Evolutionary conservation across 2,329 filamentous ascomycete species (phyloP).

Genomic region (Dryadomyces quercus-mongolicae): DNA sequence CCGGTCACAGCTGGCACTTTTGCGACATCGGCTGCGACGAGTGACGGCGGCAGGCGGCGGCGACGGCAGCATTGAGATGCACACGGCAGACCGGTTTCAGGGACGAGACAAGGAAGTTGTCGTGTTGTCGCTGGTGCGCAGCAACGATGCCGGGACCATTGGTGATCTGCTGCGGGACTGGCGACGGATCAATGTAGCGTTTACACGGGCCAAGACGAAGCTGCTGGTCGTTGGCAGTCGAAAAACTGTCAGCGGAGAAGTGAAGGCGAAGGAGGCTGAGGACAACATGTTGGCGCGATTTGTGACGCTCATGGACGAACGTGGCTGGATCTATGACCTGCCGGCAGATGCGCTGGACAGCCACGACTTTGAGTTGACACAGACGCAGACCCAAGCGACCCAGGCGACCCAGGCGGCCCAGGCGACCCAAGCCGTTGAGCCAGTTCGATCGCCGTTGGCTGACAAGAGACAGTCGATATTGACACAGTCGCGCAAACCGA

Average conservation of each 20-base stretch:
- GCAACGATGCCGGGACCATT: constrained; percentile 71
- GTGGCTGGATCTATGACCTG: constrained; percentile 71
- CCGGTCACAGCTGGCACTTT: constrained; percentile 74
- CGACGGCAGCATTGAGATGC: constrained; percentile 64
- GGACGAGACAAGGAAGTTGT: constrained; percentile 92
- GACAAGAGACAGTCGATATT: not conserved
- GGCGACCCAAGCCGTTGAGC: too few species aligned
- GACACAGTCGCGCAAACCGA: not conserved
- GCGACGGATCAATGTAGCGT: constrained; percentile 88
- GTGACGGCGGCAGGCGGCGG: constrained; percentile 1
- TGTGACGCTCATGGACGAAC: constrained; percentile 62
- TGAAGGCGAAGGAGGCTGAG: constrained; percentile 12
- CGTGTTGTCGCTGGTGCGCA: constrained; percentile 76
- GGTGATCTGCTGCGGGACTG: constrained; percentile 87
- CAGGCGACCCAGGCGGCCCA: too few species aligned
- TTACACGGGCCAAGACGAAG: constrained; percentile 88
- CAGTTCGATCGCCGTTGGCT: constrained; percentile 13
- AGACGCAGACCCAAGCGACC: constrained; percentile 4
- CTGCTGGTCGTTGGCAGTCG: constrained; percentile 77
- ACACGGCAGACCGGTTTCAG: constrained; percentile 95
- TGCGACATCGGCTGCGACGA: constrained; percentile 59
- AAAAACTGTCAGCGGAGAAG: constrained; percentile 45
- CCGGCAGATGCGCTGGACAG: constrained; percentile 48
- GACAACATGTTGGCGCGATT: constrained; percentile 65
- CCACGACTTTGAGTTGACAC: constrained; percentile 42